These are phyloP conservation scores for Colletotrichum sp. DNA, from an alignment of 2,329 filamentous ascomycete species.

Conservation along the genomic window DNA sequence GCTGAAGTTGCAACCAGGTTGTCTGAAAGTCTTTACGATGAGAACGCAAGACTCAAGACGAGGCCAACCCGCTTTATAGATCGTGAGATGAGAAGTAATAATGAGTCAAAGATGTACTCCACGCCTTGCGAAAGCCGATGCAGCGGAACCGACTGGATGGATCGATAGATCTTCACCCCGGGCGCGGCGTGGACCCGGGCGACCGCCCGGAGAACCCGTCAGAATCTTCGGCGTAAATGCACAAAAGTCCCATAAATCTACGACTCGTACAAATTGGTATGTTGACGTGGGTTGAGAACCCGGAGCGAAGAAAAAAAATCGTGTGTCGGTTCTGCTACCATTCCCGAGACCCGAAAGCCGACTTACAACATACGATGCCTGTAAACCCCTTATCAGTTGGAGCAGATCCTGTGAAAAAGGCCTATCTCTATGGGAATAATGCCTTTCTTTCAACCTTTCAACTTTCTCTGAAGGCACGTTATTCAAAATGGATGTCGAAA, in stretches of 20 bases:
- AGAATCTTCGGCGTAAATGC: neutral
- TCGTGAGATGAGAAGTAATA: neutral
- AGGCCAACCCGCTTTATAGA: neutral
- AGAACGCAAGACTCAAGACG: neutral
- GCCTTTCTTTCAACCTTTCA: neutral
- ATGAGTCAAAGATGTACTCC: neutral
- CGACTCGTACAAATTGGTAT: neutral
- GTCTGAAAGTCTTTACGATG: neutral
- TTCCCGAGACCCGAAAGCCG: conserved; percentile 12
- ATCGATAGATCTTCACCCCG: neutral
- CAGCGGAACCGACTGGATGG: neutral
- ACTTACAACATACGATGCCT: conserved; percentile 5
- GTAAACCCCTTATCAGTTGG: neutral
- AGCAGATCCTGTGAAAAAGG: neutral
- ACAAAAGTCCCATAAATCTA: neutral
- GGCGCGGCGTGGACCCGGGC: neutral
- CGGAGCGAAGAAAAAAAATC: neutral
- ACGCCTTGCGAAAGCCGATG: neutral
- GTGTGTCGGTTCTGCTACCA: neutral
- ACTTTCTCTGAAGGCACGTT: neutral
- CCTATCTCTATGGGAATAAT: neutral
- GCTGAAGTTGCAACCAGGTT: neutral
- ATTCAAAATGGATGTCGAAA: neutral
- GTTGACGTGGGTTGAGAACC: neutral
- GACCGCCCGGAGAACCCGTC: neutral